Conservation (phyloP, 768 basidiomycete species). For the Obba rivulosa region DNA sequence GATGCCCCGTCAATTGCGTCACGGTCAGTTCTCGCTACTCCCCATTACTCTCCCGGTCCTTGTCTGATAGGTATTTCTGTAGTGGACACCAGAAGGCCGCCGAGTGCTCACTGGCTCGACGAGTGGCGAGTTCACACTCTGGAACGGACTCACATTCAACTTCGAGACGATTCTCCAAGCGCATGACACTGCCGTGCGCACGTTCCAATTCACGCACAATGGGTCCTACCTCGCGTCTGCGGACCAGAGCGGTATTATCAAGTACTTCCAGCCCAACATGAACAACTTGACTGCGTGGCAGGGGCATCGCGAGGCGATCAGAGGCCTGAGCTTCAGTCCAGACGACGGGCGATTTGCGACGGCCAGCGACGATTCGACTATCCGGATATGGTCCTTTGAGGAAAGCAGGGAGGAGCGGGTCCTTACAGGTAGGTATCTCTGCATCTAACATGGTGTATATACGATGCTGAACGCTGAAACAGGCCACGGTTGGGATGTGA, state of each 20-base stretch:
- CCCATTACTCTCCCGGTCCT: background rate
- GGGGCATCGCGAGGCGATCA: slow-evolving; percentile 93
- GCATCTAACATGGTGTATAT: background rate
- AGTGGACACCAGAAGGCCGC: slow-evolving; percentile 98
- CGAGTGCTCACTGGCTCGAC: slow-evolving; percentile 93
- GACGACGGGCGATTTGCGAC: slow-evolving; percentile 91
- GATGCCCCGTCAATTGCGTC: slow-evolving; percentile 95
- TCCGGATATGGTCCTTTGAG: slow-evolving; percentile 94
- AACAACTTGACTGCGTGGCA: slow-evolving; percentile 95
- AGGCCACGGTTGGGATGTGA: slow-evolving; percentile 99
- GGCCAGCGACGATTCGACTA: slow-evolving; percentile 91
- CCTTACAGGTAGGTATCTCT: slow-evolving; percentile 55
- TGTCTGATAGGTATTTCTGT: background rate
- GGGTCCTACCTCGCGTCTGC: slow-evolving; percentile 91
- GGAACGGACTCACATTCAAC: slow-evolving; percentile 99
- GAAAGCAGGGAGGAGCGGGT: slow-evolving; percentile 85
- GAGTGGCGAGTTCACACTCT: slow-evolving; percentile 95
- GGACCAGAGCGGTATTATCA: slow-evolving; percentile 92
- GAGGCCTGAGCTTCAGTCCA: slow-evolving; percentile 88
- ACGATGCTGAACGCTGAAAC: background rate
- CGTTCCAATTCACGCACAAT: slow-evolving; percentile 85
- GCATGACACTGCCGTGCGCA: slow-evolving; percentile 91
- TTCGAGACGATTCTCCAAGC: slow-evolving; percentile 99
- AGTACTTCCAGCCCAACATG: slow-evolving; percentile 99
- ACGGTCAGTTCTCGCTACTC: slow-evolving; percentile 50